Conservation (phyloP, 2,329 filamentous ascomycete genomes). For the Bisporella sp. region DNA sequence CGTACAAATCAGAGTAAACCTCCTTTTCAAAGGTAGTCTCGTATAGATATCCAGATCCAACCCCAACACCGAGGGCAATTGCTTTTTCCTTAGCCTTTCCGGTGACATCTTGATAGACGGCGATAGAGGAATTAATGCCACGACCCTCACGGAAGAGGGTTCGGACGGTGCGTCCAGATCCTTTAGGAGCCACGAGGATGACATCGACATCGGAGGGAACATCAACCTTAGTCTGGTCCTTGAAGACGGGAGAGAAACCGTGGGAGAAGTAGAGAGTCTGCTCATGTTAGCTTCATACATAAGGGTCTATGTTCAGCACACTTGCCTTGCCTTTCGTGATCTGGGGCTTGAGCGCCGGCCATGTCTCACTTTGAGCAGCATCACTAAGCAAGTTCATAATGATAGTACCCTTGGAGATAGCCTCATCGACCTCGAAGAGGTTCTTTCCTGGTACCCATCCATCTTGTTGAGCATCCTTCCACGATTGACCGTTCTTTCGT, state of each 20-base stretch:
- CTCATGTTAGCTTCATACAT: slow-evolving; percentile 10
- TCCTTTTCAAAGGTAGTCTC: slow-evolving; percentile 99
- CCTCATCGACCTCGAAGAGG: slow-evolving; percentile 96
- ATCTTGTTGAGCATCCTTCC: slow-evolving; percentile 95
- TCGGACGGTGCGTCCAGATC: slow-evolving; percentile 96
- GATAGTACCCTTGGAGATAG: slow-evolving; percentile 87
- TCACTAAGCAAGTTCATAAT: slow-evolving; percentile 99
- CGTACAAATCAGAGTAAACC: slow-evolving; percentile 99
- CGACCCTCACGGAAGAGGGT: slow-evolving; percentile 98
- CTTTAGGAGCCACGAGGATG: slow-evolving; percentile 99
- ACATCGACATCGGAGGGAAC: slow-evolving; percentile 94
- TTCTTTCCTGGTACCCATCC: slow-evolving; percentile 98
- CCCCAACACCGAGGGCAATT: slow-evolving; percentile 89
- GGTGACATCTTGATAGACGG: slow-evolving; percentile 96
- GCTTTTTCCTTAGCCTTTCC: slow-evolving; percentile 98
- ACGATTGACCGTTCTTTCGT: slow-evolving; percentile 95
- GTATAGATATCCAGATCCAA: slow-evolving; percentile 98
- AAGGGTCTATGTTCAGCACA: slow-evolving; percentile 4
- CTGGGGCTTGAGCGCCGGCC: slow-evolving; percentile 96
- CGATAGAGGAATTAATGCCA: slow-evolving; percentile 98
- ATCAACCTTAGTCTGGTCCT: slow-evolving; percentile 97
- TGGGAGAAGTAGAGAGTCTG: slow-evolving; percentile 99
- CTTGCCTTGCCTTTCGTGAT: slow-evolving; percentile 95
- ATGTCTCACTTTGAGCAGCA: slow-evolving; percentile 97
- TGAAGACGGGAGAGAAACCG: slow-evolving; percentile 99